Evolutionary conservation across 108 stramenopile species (phyloP), one percentile per base, ranked within the genome.

Genomic region (Skeletonema tropicum): DNA sequence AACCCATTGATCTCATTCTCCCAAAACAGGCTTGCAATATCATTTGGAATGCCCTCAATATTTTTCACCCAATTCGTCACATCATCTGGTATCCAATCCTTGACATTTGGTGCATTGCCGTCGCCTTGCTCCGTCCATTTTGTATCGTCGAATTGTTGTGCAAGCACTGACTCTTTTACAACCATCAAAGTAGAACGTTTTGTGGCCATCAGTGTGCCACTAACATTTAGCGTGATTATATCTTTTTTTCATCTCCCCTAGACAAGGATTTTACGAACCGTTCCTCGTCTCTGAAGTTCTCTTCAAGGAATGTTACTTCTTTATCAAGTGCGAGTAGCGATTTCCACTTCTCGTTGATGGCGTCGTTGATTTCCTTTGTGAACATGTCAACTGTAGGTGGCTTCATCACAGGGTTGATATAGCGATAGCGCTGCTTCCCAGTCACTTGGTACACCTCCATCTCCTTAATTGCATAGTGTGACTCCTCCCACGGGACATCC

Each of bases 71-170:
- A 74, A 14, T 49, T 64, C 0, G 65, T 64, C 5, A 66, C 73
- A 48, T 74, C 73, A 19, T 74, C 64, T 2, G 36, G 26, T 26
- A 35, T 74, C 73, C 73, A 74, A 17, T 74, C 57, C 23, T 66
- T 57, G 36, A 74, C 46, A 36, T 49, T 15, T 8, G 7, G 12
- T 41, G 5, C 45, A 39, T 17, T 26, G 4, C 45, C 4, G 45
- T 6, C 8, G 35, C 35, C 13, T 45, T 55, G 38, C 39, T 57
- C 59, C 11, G 29, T 66, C 64, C 64, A 66, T 23, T 36, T 29
- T 8, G 36, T 42, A 23, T 49, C 72, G 52, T 63, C 61, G 11
- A 73, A 73, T 64, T 73, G 72, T 32, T 42, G 62, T 58, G 59
- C 59, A 14, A 60, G 59, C 29, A 35, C 59, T 35, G 59, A 60